phyloP scores from a whole-genome alignment of 2,329 filamentous ascomycete species.

The Beauveria australis region DNA sequence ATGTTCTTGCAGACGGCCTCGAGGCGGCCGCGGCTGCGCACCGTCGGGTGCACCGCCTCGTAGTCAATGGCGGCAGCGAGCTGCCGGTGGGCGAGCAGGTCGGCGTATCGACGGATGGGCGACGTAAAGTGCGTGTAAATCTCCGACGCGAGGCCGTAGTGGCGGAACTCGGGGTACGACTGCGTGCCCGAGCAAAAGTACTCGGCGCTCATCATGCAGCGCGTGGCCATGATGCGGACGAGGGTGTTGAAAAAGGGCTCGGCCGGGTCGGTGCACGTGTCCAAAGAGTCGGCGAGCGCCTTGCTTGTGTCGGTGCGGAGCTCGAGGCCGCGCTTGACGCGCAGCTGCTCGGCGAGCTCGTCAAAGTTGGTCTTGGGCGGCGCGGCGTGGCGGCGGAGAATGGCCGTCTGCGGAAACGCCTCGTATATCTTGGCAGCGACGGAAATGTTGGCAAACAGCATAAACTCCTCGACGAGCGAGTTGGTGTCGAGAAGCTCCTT shows the following conservation, averaged over 20 bases:
- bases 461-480: conserved; percentile 97
- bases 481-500: conserved; percentile 93
- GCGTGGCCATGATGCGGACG: conserved; percentile 91
- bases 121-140: conserved; percentile 99
- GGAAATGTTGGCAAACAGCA: conserved; percentile 95
- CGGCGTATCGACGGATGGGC: conserved; percentile 95
- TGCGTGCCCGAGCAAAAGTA: conserved; percentile 96
- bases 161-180: conserved; percentile 86
- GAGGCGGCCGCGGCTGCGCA: conserved; percentile 75
- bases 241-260: conserved; percentile 99
- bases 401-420: conserved; percentile 88
- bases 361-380: conserved; percentile 96
- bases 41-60: conserved; percentile 71
- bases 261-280: conserved; percentile 66
- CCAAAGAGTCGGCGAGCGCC: conserved; percentile 87
- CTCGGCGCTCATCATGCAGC: conserved; percentile 98
- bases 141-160: conserved; percentile 91
- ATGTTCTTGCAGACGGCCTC: conserved; percentile 97
- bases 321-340: conserved; percentile 74
- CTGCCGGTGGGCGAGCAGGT: conserved; percentile 88
- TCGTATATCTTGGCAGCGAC: conserved; percentile 86
- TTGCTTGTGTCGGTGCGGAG: conserved; percentile 79
- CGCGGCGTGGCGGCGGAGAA: conserved; percentile 83
- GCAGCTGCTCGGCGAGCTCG: conserved; percentile 83
- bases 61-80: conserved; percentile 93